Conservation (phyloP, 441 rosid species). For the California macrophylla region DNA sequence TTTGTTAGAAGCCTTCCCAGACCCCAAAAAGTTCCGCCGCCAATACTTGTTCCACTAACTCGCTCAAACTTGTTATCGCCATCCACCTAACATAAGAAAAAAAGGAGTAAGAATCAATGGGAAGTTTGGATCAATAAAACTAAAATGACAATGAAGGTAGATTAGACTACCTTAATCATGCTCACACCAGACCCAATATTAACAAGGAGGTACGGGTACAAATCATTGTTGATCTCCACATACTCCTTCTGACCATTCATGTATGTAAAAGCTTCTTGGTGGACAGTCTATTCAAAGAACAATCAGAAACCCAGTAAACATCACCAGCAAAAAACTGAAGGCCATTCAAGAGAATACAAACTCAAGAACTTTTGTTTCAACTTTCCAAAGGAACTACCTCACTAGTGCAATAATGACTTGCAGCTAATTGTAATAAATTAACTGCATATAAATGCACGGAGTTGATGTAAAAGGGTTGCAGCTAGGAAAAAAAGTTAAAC, state of each 20-base stretch:
- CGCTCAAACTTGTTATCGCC: slow-evolving; percentile 94
- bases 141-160: slow-evolving; percentile 13
- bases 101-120: slow-evolving; percentile 15
- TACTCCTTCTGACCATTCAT: slow-evolving; percentile 86
- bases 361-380: neutral
- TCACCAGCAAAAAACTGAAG: neutral
- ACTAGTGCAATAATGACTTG: neutral
- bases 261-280: slow-evolving; percentile 96
- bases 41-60: slow-evolving; percentile 96
- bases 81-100: slow-evolving; percentile 57
- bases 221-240: slow-evolving; percentile 84
- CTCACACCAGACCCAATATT: slow-evolving; percentile 98
- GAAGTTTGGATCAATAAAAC: neutral
- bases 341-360: neutral
- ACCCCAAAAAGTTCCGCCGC: slow-evolving; percentile 99
- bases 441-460: neutral
- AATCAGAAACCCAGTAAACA: slow-evolving; percentile 9
- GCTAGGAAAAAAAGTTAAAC: neutral
- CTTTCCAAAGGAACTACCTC: neutral
- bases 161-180: slow-evolving; percentile 66
- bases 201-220: slow-evolving; percentile 96
- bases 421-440: neutral
- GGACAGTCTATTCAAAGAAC: slow-evolving; percentile 58
- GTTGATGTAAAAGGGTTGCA: neutral
- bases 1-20: slow-evolving; percentile 89